These are phyloP conservation scores for Pleurozium schreberi DNA, from an alignment of 225 moss, liverwort and hornwort species.

Conservation along the genomic window DNA sequence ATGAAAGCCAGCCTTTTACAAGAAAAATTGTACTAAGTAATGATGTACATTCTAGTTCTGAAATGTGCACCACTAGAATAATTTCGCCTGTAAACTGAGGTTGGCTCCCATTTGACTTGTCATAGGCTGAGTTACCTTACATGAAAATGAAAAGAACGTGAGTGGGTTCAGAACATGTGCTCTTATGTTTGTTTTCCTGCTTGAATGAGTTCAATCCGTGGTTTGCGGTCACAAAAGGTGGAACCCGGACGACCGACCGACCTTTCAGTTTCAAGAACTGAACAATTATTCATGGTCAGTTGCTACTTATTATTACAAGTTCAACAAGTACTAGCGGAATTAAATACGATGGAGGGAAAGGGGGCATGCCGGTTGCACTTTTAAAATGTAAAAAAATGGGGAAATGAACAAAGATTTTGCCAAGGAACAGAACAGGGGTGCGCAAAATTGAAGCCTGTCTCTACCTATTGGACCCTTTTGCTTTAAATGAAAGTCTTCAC, in stretches of 20 bases:
- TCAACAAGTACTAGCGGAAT: neutral
- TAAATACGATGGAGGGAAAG: neutral
- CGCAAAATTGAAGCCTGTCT: neutral
- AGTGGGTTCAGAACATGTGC: neutral
- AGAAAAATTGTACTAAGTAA: no score
- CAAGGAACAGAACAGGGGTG: neutral
- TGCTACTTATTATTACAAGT: neutral
- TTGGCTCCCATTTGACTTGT: no score
- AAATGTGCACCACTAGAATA: no score
- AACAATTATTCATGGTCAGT: neutral
- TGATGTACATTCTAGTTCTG: no score
- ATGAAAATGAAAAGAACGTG: neutral
- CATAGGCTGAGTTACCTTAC: no score
- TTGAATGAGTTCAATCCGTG: neutral
- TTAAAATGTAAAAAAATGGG: neutral
- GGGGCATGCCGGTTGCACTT: neutral
- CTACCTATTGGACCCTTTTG: neutral
- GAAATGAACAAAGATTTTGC: neutral
- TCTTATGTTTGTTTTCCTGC: neutral
- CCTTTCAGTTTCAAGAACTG: neutral
- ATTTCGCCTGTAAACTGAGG: no score
- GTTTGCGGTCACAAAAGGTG: neutral
- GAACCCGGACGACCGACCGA: neutral
- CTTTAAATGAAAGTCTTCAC: neutral
- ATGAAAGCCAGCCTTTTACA: no score